phyloP scores from a whole-genome alignment of 352 stramenopile genomes.

The Globisporangium iwayamae region DNA sequence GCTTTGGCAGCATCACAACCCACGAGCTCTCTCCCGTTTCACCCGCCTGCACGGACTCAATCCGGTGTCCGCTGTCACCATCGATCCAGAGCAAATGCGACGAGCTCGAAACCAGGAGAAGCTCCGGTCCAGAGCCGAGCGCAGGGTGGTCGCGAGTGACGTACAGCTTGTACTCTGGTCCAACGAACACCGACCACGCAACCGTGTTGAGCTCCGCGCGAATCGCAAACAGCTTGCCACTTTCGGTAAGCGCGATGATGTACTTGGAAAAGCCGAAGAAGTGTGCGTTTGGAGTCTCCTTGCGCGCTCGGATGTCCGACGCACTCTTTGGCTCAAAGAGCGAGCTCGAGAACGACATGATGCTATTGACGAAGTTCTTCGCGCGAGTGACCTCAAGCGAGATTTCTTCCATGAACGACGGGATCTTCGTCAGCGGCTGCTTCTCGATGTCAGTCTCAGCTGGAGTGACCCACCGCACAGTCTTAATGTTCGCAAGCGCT shows the following conservation, averaged over 20 bases:
- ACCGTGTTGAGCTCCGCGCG: constrained; percentile 70
- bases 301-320: constrained; percentile 31
- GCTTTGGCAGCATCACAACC: constrained; percentile 73
- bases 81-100: constrained; percentile 69
- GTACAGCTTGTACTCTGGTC: constrained; percentile 64
- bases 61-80: constrained; percentile 50
- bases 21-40: constrained; percentile 27
- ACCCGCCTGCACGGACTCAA: constrained; percentile 32
- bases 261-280: constrained; percentile 86
- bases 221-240: constrained; percentile 78
- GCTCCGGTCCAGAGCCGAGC: constrained; percentile 61
- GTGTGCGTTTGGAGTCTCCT: constrained; percentile 62
- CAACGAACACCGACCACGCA: constrained; percentile 68
- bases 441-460: constrained; percentile 78
- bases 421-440: constrained; percentile 63
- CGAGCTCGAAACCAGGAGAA: constrained; percentile 63
- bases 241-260: constrained; percentile 68
- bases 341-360: constrained; percentile 43
- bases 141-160: constrained; percentile 78
- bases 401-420: constrained; percentile 70
- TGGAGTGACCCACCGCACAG: constrained; percentile 75
- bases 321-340: constrained; percentile 43
- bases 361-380: constrained; percentile 42
- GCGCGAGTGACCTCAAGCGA: constrained; percentile 52
- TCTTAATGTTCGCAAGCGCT: constrained; percentile 68